Evolutionary conservation across 257 asterid species (phyloP), one percentile per base, ranked within the genome.

Genomic region (Jacaranda copaia): DNA sequence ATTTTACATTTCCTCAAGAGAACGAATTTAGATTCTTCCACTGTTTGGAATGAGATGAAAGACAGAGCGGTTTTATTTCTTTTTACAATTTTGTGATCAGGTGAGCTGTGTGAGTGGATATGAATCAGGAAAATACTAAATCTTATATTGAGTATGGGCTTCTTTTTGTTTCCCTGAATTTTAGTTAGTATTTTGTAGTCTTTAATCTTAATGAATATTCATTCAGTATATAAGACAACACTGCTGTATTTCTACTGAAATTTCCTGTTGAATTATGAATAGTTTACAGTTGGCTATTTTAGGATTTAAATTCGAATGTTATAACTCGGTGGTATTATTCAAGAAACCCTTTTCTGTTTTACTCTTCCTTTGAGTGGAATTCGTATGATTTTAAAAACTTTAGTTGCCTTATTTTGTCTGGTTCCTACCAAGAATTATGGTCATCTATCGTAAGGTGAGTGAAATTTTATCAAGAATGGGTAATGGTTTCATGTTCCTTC

Each of bases 401-500:
- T 40, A 19, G 9, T 43, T 42, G 55, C 72, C 38, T 25, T 42
- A 9, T 4, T 3, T 18, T 19, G 57, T 67, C 10, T 2, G 56
- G 2, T 67, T 10, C 45, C 2, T 11, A 19, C 16, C 38, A 16
- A 16, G 55, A 67, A 5, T 20, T 58, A 1, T 36, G 43, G 46
- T 61, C 35, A 4, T 61, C 19, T 12, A 61, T 61, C 45, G 2
- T 40, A 61, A 13, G 67, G 68, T 14, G 72, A 8, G 65, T 58
- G 14, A 58, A 66, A 42, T 64, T 11, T 64, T 38, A n/a, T 63
- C 49, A 63, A 63, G 46, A 63, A 61, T 13, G 25, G 60, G 32
- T 25, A 25, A 25, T 25, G 32, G 32, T 25, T 2, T 2, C 32
- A 25, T 25, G 2, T 25, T 25, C 32, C 32, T 25, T 25, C 32